Conservation (phyloP, 2,329 filamentous ascomycete species). For the Aspergillus thermomutatus region DNA sequence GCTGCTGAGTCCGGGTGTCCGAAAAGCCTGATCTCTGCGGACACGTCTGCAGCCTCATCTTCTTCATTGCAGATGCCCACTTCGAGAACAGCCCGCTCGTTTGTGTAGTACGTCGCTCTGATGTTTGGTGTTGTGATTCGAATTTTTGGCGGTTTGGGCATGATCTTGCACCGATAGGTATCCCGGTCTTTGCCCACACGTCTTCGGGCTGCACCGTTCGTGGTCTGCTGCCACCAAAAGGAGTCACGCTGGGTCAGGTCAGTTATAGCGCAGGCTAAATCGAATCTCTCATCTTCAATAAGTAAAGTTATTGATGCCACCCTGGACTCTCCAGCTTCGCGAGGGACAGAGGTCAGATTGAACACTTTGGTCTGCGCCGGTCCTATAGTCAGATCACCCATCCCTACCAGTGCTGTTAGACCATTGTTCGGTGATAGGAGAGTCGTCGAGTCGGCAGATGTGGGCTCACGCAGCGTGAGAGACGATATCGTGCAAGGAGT, state of each 20-base stretch:
- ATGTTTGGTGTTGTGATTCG: slow-evolving; percentile 65
- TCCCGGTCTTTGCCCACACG: slow-evolving; percentile 45
- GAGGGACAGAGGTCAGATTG: slow-evolving; percentile 67
- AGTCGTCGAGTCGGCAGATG: slow-evolving; percentile 22
- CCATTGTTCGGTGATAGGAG: slow-evolving; percentile 34
- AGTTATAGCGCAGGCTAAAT: slow-evolving; percentile 63
- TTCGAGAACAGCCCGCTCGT: slow-evolving; percentile 68
- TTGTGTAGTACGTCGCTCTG: slow-evolving; percentile 74
- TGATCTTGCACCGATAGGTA: slow-evolving; percentile 62
- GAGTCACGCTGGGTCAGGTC: slow-evolving; percentile 32
- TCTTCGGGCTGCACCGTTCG: slow-evolving; percentile 33
- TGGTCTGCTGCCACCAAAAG: slow-evolving; percentile 43
- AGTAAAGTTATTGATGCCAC: slow-evolving; percentile 62
- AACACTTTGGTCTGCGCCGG: slow-evolving; percentile 68
- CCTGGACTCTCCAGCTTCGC: slow-evolving; percentile 75
- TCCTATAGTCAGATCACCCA: slow-evolving; percentile 61
- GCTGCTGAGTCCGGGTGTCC: slow-evolving; percentile 52
- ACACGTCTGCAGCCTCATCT: slow-evolving; percentile 70
- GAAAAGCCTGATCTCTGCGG: slow-evolving; percentile 65
- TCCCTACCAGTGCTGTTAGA: slow-evolving; percentile 49
- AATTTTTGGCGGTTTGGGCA: slow-evolving; percentile 90
- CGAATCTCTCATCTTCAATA: slow-evolving; percentile 63
- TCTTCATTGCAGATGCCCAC: slow-evolving; percentile 78
- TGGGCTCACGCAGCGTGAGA: slow-evolving; percentile 33
- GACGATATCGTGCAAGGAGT: slow-evolving; percentile 27